Conservation (phyloP, 2,329 filamentous ascomycete genomes). For the Nemania bipapillata region DNA sequence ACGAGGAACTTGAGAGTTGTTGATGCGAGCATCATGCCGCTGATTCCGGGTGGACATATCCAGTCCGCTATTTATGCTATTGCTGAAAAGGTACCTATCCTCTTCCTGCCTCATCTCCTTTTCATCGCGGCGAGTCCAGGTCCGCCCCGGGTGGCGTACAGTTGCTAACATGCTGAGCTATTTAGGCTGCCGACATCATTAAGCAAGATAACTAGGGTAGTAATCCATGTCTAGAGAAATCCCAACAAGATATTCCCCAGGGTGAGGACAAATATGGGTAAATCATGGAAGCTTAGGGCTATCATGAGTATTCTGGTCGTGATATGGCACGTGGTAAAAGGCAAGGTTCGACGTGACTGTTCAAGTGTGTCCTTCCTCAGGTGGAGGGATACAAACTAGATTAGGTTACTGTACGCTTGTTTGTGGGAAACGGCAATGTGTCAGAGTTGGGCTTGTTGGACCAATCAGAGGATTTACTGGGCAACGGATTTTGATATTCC, state of each 20-base stretch:
- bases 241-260: too few relatives aligned
- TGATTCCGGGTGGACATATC: conserved; percentile 56
- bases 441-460: neutral
- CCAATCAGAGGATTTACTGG: conserved; percentile 20
- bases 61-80: conserved; percentile 47
- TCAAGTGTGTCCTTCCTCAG: too few relatives aligned
- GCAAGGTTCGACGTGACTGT: too few relatives aligned
- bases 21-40: conserved; percentile 58
- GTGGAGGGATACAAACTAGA: too few relatives aligned
- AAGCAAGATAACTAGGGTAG: conserved; percentile 47
- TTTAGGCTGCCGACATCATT: conserved; percentile 60
- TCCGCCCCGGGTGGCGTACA: neutral
- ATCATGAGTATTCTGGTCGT: too few relatives aligned
- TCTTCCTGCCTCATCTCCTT: neutral
- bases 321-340: too few relatives aligned
- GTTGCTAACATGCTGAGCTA: conserved; percentile 30
- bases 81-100: conserved; percentile 54
- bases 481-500: conserved; percentile 12
- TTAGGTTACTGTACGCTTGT: neutral
- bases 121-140: neutral
- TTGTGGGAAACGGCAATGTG: neutral
- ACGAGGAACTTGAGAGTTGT: conserved; percentile 58
- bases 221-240: neutral
- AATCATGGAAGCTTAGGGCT: too few relatives aligned
- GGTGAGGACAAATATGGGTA: too few relatives aligned